Conservation (phyloP, 2,329 filamentous ascomycete genomes). For the Diaporthe nobilis region DNA sequence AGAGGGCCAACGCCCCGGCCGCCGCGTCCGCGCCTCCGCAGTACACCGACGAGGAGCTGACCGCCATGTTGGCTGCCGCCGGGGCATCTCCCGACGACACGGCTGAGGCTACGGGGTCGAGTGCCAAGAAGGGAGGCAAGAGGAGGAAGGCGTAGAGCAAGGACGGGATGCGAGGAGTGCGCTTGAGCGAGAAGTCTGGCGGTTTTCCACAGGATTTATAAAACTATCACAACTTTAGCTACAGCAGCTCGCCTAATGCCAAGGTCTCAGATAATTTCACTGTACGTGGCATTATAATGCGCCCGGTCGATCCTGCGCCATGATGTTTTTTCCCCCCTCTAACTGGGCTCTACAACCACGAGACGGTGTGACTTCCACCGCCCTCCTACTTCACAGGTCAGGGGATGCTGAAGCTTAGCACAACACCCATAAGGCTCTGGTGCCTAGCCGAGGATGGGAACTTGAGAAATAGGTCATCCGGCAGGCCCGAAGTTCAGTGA, state of each 20-base stretch:
- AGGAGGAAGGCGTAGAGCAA: slow-evolving; percentile 59
- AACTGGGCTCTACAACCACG: neutral
- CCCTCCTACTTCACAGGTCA: neutral
- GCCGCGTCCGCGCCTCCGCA: slow-evolving; percentile 51
- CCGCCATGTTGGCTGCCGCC: slow-evolving; percentile 60
- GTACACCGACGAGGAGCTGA: slow-evolving; percentile 62
- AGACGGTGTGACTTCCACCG: neutral
- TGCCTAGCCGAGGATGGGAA: too few species aligned
- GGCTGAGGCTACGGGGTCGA: slow-evolving; percentile 46
- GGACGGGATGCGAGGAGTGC: neutral
- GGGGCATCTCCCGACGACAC: slow-evolving; percentile 49
- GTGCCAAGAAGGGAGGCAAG: slow-evolving; percentile 60
- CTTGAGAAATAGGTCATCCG: neutral
- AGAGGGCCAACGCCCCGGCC: slow-evolving; percentile 58
- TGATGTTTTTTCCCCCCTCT: too few species aligned
- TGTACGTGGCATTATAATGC: neutral
- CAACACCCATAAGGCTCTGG: neutral
- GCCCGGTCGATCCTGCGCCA: too few species aligned
- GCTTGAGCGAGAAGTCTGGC: neutral
- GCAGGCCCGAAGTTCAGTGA: too few species aligned
- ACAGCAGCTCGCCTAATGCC: neutral
- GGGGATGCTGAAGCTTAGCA: neutral
- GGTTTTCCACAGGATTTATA: neutral
- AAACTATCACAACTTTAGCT: neutral
- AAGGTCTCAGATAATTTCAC: neutral